Base-by-base conservation (phyloP, 2,329 filamentous ascomycete species). In the Plenodomus lindquistii region DNA sequence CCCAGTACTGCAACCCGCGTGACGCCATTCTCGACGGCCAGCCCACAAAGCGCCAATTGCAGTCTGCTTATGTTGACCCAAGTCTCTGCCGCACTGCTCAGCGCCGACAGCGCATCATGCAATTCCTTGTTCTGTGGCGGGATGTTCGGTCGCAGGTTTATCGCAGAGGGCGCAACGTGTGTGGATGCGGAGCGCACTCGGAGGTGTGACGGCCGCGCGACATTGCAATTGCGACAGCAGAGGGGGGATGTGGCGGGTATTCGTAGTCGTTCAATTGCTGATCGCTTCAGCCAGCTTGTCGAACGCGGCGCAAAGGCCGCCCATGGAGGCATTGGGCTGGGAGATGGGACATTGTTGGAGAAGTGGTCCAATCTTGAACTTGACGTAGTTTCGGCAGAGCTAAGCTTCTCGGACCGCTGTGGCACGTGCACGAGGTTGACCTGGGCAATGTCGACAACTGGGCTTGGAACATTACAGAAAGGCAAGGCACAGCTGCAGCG, bases 41-140 rank as follows among this genome's bases (percentile, higher is more conserved):
- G 65, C 18, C 87, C 85, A 54, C 84, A 80, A 18, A 90, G 73
- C 11, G 88, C 88, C 59, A 93, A 80, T 69, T 89, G 86, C 38
- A 92, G 67, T 46, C 86, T 79, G 22, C 87, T 84, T n/a, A 86
- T 78, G 62, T 87, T 87, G 44, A 88, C 79, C 59, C 85, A 80
- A 48, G 78, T 81, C 19, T 82, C 79, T 2, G 84, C 83, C 40
- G 82, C 75, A 42, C 80, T 81, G 60, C 87, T 80, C 2, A 93
- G 77, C 18, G 82, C 79, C 1, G 78, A 69, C 0, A 92, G 75
- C 2, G 82, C 76, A 37, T 78, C 72, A 53, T 86, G 78, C 4
- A 90, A 80, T 56, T 87, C 80, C 46, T 73, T 72, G 54, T 81
- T 77, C 18, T 68, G 69, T n/a, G 75, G 59, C 0, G 82, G 81